Evolutionary conservation across 176 grass and related monocot species (phyloP), one percentile per base, ranked within the genome.

Genomic region (Cenchrus americanus): DNA sequence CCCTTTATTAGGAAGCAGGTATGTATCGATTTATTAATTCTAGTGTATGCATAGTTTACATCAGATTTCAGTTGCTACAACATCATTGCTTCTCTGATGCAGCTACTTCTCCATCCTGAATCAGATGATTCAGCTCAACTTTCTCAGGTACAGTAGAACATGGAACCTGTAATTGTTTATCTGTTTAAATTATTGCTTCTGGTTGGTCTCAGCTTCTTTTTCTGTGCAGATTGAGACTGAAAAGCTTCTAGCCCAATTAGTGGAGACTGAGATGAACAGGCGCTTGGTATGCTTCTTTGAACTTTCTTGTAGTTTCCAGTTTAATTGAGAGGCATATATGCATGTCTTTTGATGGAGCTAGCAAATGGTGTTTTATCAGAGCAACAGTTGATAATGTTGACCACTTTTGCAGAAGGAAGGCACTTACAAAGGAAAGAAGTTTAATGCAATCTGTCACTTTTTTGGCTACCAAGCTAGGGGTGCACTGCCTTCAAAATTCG

Each of bases 391-490:
- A 83, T 89, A 71, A 46, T 79, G 37, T 80, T 81, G 71, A 14
- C 13, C 51, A 75, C 76, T 55, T 66, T 40, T 78, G 60, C 89
- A 99, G 96, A 99, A 99, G 87, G 93, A 92, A 87, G 96, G 96
- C 58, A 96, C 80, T 18, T 99, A 95, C 77, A 99, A 96, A 69
- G 96, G 96, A 86, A 99, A 99, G 87, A 99, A 99, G 54, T 99
- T 99, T 69, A 99, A 96, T 87, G 93, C 93, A 14, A 99, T 99
- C 30, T 99, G 91, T 80, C 96, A 99, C 82, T 99, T 99, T 79
- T 99, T 99, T 90, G 96, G 96, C 53, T 99, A 99, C 85, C 96
- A 99, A 90, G 96, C 96, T 73, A 89, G 96, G 84, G 96, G 96
- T 80, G 91, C 96, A 27, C 76, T 99, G 69, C 96, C 96, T 62